Evolutionary conservation across 2,329 filamentous ascomycete genomes (phyloP).

Genomic region (Epichloe uncinata): DNA sequence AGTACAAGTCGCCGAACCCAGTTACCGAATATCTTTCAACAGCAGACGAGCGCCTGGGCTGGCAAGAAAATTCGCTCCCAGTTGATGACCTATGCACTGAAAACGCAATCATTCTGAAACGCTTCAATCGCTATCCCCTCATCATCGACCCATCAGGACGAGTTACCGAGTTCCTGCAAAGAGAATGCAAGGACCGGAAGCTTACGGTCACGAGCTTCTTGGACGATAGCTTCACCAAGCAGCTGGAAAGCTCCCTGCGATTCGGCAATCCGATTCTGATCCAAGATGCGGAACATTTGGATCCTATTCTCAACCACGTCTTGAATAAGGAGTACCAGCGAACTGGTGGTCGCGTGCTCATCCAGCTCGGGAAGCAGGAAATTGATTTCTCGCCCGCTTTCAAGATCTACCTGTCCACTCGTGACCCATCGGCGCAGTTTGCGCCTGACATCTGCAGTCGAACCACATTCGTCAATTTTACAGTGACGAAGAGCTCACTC

Average conservation of each 20-base stretch:
- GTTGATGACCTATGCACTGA: constrained; percentile 97
- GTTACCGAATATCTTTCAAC: constrained; percentile 94
- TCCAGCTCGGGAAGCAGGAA: constrained; percentile 96
- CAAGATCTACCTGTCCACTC: constrained; percentile 85
- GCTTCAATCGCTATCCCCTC: constrained; percentile 95
- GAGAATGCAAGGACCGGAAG: constrained; percentile 83
- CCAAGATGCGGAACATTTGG: constrained; percentile 92
- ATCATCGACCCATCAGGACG: constrained; percentile 97
- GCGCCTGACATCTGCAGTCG: constrained; percentile 95
- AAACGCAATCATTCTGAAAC: constrained; percentile 92
- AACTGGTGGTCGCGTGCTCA: constrained; percentile 92
- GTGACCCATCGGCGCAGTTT: constrained; percentile 91
- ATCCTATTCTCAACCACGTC: constrained; percentile 95
- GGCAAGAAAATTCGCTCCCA: constrained; percentile 88
- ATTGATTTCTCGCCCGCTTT: constrained; percentile 98
- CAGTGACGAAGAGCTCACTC: constrained; percentile 95
- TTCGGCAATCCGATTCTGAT: constrained; percentile 98
- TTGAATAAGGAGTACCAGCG: constrained; percentile 99
- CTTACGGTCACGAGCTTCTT: constrained; percentile 96
- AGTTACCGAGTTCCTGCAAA: constrained; percentile 88
- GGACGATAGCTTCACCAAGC: constrained; percentile 95
- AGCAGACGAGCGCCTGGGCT: constrained; percentile 84
- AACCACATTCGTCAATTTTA: constrained; percentile 98
- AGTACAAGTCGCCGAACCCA: constrained; percentile 86
- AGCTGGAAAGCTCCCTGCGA: constrained; percentile 88